Base-by-base conservation (phyloP, 2,329 filamentous ascomycete species). In the Bipolaris gigantea region DNA sequence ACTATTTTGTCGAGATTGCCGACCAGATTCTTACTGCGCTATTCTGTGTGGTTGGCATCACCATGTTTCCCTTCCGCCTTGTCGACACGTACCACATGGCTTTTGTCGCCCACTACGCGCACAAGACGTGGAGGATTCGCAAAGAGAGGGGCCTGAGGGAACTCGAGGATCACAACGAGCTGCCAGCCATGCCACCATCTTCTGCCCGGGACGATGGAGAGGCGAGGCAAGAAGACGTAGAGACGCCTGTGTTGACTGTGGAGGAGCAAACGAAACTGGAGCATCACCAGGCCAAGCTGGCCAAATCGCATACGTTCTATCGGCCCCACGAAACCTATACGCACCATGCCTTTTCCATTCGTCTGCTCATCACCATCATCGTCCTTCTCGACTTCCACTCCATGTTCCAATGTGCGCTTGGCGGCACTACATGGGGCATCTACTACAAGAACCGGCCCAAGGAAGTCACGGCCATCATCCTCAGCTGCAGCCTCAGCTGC, bases 71-170 rank as follows among this genome's bases (percentile, higher is more conserved):
- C 0, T 95, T 92, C 72, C 84, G 90, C 35, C 82, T 83, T 2
- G 80, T 93, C 13, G 90, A 95, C 68, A 94, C 90, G 0, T 95
- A 95, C 71, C 90, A 94, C 73, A 92, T 94, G 89, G 81, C 85
- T 25, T 92, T 84, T 71, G 88, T 95, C 53, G 86, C 87, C 0
- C 85, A 85, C 53, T 93, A 91, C 61, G 85, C 84, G 43, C 80
- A 81, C 48, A 65, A 84, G 33, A 89, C 86, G 2, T 89, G 86
- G 85, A 81, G 84, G 50, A 70, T 83, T 13, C 83, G 88, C 25
- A 80, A 84, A 55, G 83, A 87, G 67, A 78, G 83, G 18, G 78
- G 76, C 2, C 76, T 90, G 0, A 85, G 85, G 0, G 75, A 83
- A 1, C 75, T 90, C 9, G 82, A 82, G 43, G 84, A 90, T 71